These are phyloP conservation scores for Leccinum colubrinum DNA, from an alignment of 1,284 basidiomycete genomes.

Conservation along the genomic window DNA sequence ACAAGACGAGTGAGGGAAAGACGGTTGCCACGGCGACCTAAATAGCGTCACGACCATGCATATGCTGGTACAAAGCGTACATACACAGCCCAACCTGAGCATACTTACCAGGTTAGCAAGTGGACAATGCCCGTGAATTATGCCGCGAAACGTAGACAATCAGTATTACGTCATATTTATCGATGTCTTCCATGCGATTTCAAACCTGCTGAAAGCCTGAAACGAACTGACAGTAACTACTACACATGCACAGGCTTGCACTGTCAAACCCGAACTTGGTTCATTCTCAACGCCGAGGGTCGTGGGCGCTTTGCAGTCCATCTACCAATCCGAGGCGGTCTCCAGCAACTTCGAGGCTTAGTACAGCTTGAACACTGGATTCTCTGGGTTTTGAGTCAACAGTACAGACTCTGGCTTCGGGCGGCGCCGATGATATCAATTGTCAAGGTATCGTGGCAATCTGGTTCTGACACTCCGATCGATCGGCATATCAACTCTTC, in stretches of 20 bases:
- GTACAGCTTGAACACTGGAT: neutral
- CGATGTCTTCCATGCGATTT: neutral
- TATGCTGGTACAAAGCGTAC: too few species aligned
- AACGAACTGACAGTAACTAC: neutral
- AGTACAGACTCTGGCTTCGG: neutral
- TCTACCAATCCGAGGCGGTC: neutral
- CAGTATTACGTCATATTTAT: neutral
- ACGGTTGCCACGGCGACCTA: too few species aligned
- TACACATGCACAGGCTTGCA: neutral
- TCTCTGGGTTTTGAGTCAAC: neutral
- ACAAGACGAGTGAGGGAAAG: too few species aligned
- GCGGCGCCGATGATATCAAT: neutral
- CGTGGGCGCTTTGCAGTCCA: neutral
- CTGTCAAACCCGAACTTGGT: neutral
- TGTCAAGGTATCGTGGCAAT: neutral
- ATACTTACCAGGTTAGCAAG: too few species aligned
- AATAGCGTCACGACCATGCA: too few species aligned
- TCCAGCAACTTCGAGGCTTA: neutral
- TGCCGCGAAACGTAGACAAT: too few species aligned
- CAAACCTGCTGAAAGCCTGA: neutral
- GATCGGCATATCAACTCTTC: neutral
- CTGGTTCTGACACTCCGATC: neutral
- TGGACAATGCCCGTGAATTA: too few species aligned
- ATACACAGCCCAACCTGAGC: too few species aligned
- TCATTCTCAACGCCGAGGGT: neutral